Conservation (phyloP, 139 green algal genomes). For the Micractinium sp. region DNA sequence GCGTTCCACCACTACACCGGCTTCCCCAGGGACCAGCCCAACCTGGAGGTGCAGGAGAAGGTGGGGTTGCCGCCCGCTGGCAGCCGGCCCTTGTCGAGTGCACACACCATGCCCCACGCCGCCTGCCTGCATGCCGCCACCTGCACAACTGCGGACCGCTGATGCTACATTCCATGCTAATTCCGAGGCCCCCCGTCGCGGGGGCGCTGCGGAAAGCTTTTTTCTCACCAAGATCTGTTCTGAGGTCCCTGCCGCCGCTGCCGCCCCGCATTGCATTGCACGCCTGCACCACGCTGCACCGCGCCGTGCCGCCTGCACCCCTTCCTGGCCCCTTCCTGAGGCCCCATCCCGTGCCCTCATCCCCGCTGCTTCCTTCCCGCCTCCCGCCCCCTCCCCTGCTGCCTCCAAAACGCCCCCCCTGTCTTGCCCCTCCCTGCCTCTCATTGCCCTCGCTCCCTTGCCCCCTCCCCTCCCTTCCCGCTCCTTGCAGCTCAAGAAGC, state of each 20-base stretch:
- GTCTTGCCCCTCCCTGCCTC: neutral
- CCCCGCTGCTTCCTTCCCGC: neutral
- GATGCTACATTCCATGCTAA: conserved; percentile 66
- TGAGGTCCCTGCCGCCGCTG: conserved; percentile 37
- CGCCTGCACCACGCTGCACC: neutral
- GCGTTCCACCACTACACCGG: conserved; percentile 96
- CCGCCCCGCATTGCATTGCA: neutral
- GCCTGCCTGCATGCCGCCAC: neutral
- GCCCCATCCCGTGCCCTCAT: neutral
- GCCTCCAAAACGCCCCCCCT: neutral
- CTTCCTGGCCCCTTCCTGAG: neutral
- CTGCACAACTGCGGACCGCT: neutral
- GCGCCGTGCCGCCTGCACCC: neutral
- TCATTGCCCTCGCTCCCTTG: neutral
- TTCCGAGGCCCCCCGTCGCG: conserved; percentile 41
- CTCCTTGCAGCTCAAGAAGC: conserved; percentile 66
- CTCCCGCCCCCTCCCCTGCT: neutral
- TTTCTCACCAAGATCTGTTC: conserved; percentile 69
- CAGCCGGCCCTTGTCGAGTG: neutral
- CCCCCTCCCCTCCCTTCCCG: neutral
- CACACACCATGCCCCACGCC: neutral
- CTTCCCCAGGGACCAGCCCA: conserved; percentile 61
- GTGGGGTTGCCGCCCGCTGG: conserved; percentile 8
- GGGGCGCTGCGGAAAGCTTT: conserved; percentile 41
- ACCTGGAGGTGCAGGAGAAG: conserved; percentile 60